Evolutionary conservation across 495 filamentous ascomycete species (phyloP).

Genomic region (Aspergillus coremiiformis): DNA sequence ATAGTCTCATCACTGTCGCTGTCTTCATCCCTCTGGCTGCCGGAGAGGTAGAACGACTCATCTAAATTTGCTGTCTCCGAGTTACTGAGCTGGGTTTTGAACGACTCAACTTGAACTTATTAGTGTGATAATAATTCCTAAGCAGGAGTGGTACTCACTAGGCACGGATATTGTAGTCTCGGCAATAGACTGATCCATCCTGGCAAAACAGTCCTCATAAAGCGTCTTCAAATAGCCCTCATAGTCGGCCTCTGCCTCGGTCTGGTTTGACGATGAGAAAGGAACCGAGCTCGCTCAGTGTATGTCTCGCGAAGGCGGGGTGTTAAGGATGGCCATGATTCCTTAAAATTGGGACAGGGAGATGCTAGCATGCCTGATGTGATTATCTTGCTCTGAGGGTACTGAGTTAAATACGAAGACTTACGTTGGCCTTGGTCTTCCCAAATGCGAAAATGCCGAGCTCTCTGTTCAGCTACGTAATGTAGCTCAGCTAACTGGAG

Average conservation of each 20-base stretch:
- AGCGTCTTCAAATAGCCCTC: neutral
- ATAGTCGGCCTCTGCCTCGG: neutral
- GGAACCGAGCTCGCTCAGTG: neutral
- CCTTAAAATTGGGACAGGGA: neutral
- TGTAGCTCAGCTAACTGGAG: neutral
- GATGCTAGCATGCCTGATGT: neutral
- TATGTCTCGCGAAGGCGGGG: neutral
- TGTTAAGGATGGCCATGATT: neutral
- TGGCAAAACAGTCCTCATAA: neutral
- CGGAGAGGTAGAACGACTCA: neutral
- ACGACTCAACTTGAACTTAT: neutral
- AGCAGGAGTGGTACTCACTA: neutral
- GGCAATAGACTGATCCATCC: neutral
- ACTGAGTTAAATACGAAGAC: neutral
- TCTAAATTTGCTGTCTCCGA: neutral
- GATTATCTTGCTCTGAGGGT: neutral
- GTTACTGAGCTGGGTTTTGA: neutral
- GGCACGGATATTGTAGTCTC: neutral
- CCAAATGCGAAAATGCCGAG: neutral
- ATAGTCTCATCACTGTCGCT: neutral
- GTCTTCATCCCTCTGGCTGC: neutral
- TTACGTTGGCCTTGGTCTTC: neutral
- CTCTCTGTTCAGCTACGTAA: constrained; percentile 4
- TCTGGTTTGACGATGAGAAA: neutral
- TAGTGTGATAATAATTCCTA: neutral